These are phyloP conservation scores for Nitzschia sp. DNA, from an alignment of 108 stramenopile genomes.

Conservation along the genomic window DNA sequence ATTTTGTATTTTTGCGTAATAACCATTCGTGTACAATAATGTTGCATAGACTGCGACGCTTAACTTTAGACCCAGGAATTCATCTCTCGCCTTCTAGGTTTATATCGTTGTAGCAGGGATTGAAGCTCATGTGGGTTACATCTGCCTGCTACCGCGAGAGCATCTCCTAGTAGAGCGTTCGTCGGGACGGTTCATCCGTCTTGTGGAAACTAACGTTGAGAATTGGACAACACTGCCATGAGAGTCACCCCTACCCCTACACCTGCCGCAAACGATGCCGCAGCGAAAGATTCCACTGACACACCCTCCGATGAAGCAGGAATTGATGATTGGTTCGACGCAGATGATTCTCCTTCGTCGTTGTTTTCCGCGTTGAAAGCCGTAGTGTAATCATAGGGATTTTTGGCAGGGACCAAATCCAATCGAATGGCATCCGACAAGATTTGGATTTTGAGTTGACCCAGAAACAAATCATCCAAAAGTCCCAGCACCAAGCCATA, in stretches of 20 bases:
- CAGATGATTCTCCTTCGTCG: constrained; percentile 46
- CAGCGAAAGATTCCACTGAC: constrained; percentile 39
- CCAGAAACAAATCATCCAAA: constrained; percentile 52
- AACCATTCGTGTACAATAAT: not conserved
- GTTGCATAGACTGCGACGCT: constrained; percentile 25
- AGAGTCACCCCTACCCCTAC: constrained; percentile 23
- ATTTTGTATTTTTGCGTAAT: not conserved
- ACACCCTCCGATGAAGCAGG: constrained; percentile 36
- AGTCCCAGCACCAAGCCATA: constrained; percentile 72
- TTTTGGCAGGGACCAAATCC: constrained; percentile 61
- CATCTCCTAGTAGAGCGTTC: no score
- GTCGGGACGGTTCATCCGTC: not conserved
- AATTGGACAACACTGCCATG: constrained; percentile 26
- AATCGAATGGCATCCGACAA: constrained; percentile 5
- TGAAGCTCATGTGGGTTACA: no score
- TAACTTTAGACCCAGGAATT: constrained; percentile 57
- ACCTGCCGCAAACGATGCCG: constrained; percentile 25
- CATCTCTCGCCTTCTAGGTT: no score
- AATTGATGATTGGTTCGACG: constrained; percentile 54
- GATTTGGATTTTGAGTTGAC: constrained; percentile 10
- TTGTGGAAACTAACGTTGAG: constrained; percentile 3
- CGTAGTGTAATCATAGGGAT: constrained; percentile 58
- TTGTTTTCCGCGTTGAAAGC: constrained; percentile 76
- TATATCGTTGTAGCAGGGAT: no score
- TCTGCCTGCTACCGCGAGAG: no score